Conservation (phyloP, 1,139 yeast genomes). For the Saccharomyces hybrid region DNA sequence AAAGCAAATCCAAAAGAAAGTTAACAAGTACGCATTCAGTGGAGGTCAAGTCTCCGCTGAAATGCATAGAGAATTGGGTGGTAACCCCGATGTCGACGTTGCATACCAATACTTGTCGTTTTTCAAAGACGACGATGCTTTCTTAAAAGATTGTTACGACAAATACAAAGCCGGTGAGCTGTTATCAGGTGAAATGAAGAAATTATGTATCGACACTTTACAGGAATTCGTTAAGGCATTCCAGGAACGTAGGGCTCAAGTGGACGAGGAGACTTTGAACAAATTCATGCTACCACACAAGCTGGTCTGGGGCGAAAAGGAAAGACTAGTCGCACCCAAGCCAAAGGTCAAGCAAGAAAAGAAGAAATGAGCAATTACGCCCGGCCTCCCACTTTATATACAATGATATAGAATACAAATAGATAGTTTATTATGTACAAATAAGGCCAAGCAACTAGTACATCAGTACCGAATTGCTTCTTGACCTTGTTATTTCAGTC, state of each 20-base stretch:
- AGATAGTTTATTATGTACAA: background rate
- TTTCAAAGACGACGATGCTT: conserved; percentile 81
- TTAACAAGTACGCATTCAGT: conserved; percentile 92
- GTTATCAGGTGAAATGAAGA: conserved; percentile 90
- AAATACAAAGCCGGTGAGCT: conserved; percentile 75
- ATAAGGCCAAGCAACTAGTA: too few relatives aligned
- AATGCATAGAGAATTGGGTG: conserved; percentile 85
- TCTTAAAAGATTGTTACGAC: conserved; percentile 53
- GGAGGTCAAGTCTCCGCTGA: conserved; percentile 89
- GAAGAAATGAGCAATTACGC: conserved; percentile 3
- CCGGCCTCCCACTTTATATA: background rate
- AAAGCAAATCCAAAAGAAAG: conserved; percentile 85
- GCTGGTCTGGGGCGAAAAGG: conserved; percentile 63
- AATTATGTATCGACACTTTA: conserved; percentile 70
- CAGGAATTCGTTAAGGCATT: conserved; percentile 72
- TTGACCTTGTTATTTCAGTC: background rate
- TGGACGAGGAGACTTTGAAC: conserved; percentile 60
- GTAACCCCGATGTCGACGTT: conserved; percentile 92
- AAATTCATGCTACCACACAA: conserved; percentile 81
- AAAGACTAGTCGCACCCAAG: conserved; percentile 64
- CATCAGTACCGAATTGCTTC: too few relatives aligned
- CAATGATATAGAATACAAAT: background rate
- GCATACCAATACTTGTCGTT: conserved; percentile 89
- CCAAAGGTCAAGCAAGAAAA: conserved; percentile 37
- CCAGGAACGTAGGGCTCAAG: conserved; percentile 67